phyloP scores from a whole-genome alignment of 306 rosid genomes.

The Trichosanthes cucumerina region DNA sequence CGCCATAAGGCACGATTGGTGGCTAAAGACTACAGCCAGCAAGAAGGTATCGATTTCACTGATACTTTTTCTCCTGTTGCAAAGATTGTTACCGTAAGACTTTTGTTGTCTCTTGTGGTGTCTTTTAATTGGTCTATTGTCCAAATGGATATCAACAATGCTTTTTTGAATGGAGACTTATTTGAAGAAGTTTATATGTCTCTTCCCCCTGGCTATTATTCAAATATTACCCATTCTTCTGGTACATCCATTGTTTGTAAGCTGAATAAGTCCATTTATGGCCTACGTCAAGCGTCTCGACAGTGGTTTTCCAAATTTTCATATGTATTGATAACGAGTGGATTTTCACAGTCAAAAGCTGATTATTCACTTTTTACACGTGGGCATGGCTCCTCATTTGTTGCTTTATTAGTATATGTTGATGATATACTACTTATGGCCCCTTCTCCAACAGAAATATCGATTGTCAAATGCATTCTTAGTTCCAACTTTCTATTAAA shows the following conservation, averaged over 20 bases:
- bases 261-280: not conserved
- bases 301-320: not conserved
- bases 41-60: not conserved
- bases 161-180: not conserved
- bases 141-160: not conserved
- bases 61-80: not conserved
- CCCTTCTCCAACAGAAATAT: too few species aligned
- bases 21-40: not conserved
- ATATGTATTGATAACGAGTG: too few species aligned
- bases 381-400: too few species aligned
- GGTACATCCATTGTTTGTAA: not conserved
- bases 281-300: not conserved
- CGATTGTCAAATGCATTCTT: too few species aligned
- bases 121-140: too few species aligned
- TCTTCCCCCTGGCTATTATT: not conserved
- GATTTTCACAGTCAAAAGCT: too few species aligned
- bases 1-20: not conserved
- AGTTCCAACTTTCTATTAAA: too few species aligned
- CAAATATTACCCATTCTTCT: too few species aligned
- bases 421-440: too few species aligned
- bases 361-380: too few species aligned
- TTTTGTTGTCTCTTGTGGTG: rapidly evolving
- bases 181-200: not conserved
- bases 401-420: too few species aligned
- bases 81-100: not conserved